Conservation (phyloP, 176 grass and related monocot species). For the Aegilops tauschii region DNA sequence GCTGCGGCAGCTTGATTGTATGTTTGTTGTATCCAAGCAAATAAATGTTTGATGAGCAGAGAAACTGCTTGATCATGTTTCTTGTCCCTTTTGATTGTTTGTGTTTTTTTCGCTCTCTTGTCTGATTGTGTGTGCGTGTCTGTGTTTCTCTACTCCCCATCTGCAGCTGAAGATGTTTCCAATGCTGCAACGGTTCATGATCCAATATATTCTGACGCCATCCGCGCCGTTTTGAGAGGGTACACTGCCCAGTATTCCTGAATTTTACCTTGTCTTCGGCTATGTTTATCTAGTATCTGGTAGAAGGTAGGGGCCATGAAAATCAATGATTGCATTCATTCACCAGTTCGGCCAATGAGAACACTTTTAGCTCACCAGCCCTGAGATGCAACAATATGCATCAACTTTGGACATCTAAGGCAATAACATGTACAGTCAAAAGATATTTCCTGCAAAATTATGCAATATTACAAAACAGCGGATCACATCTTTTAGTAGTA, state of each 20-base stretch:
- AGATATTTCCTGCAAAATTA: not conserved
- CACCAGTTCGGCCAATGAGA: constrained; percentile 76
- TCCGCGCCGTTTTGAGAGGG: constrained; percentile 31
- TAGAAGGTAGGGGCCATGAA: constrained; percentile 94
- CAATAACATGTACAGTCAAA: not conserved
- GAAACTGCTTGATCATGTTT: not conserved
- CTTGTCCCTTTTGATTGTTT: not conserved
- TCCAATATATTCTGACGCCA: too few relatives aligned
- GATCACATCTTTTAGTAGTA: not conserved
- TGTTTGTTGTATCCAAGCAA: not conserved
- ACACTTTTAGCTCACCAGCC: constrained; percentile 36
- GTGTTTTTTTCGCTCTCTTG: not conserved
- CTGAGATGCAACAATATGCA: constrained; percentile 30
- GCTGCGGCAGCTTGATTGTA: constrained; percentile 23
- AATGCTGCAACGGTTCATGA: too few relatives aligned
- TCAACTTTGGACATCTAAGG: not conserved
- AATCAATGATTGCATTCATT: constrained; percentile 66
- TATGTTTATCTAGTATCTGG: constrained; percentile 18
- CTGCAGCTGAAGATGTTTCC: too few relatives aligned
- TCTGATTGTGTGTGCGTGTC: too few relatives aligned
- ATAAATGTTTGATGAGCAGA: not conserved
- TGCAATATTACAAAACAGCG: too few relatives aligned
- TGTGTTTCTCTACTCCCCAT: too few relatives aligned
- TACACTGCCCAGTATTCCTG: constrained; percentile 85
- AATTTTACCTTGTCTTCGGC: constrained; percentile 95